Base-by-base conservation (phyloP, 2,329 filamentous ascomycete species). In the Epichloe hybrida region DNA sequence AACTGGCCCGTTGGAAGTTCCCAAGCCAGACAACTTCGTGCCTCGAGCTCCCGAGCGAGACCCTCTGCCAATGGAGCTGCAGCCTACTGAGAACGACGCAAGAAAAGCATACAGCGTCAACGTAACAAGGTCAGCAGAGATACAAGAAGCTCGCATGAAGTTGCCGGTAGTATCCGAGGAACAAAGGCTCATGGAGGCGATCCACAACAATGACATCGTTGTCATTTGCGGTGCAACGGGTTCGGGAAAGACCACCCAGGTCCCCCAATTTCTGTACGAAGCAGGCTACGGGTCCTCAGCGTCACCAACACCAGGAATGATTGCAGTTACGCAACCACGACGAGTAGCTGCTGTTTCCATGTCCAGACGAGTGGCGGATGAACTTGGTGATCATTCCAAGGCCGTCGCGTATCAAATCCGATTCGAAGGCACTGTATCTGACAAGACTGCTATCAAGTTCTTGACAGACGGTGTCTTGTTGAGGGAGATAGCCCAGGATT, bases 401-500 rank as follows among this genome's bases (percentile, higher is more conserved):
- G 78, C 79, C 46, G 90, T 98, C 6, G 88, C 87, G 4, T 94
- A 97, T 64, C 93, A 90, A 64, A 96, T 98, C 59, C 85, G 94
- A 23, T 98, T 97, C 57, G 93, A 98, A 62, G 88, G 85, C 47
- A 91, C 83, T 0, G 82, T 86, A 2, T 80, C 82, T 46, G 73
- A 81, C 31, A 84, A 88, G 49, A 98, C 93, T 0, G 86, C 88
- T 5, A 80, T 98, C 65, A 98, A 98, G 65, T 98, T 97, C 69
- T 96, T 98, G 90, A 98, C 93, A 0, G 93, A 98, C 66, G 93
- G 93, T 76, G 89, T 98, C 31, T 72, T 98, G 53, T 76, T 98
- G 9, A 83, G 93, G 51, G 93, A 98, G 66, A 84, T 96, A 50
- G 83, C 87, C 0, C 83, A 93, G 56, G 93, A 98, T 63, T 88